These are phyloP conservation scores for Phalaenopsis equestris DNA, from an alignment of 106 monocot genomes.

Conservation along the genomic window DNA sequence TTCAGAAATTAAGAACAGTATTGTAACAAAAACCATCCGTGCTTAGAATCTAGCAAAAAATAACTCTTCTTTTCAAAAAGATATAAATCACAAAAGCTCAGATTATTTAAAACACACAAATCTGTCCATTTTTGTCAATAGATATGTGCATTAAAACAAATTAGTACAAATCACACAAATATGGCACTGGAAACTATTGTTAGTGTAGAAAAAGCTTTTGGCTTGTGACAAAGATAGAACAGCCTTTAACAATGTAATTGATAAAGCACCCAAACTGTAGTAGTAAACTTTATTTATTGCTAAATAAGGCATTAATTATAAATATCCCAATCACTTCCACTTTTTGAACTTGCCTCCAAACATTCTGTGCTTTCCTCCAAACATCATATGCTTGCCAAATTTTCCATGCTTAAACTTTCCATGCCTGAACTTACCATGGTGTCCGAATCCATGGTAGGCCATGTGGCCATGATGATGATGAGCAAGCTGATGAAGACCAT, in stretches of 20 bases:
- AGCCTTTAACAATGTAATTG: neutral
- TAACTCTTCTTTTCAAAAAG: neutral
- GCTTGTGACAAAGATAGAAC: neutral
- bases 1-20: neutral
- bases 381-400: constrained; percentile 40
- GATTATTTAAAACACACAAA: neutral
- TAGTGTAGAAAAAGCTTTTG: neutral
- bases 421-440: constrained; percentile 39
- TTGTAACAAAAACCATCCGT: neutral
- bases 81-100: no score
- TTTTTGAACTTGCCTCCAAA: constrained; percentile 32
- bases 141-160: neutral
- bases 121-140: neutral
- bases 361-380: constrained; percentile 25
- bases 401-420: constrained; percentile 52
- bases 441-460: constrained; percentile 26
- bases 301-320: neutral
- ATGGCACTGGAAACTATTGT: neutral
- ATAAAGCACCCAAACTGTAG: neutral
- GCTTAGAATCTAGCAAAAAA: neutral
- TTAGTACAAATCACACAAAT: neutral
- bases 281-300: neutral
- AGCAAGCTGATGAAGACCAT: constrained; percentile 60
- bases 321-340: constrained; percentile 28
- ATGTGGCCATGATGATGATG: constrained; percentile 34